phyloP scores from a whole-genome alignment of 306 rosid species.

The Prunus campanulata region DNA sequence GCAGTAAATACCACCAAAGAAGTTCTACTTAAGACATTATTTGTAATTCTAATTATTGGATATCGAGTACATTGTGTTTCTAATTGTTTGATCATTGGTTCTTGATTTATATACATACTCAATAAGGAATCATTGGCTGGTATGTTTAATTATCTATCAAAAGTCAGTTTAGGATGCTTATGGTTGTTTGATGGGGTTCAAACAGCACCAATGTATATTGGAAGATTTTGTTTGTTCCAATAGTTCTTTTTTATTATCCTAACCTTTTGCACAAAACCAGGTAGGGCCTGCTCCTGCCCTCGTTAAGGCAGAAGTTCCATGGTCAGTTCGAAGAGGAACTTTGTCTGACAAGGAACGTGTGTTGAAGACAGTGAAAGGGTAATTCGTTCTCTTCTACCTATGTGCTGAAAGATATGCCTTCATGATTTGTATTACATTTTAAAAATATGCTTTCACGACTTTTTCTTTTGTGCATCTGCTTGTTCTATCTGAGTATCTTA shows the following conservation, averaged over 20 bases:
- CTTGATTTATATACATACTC: too few species aligned
- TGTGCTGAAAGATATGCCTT: not conserved
- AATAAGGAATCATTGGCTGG: too few species aligned
- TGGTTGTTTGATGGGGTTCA: too few species aligned
- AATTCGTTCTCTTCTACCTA: not conserved
- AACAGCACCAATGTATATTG: not conserved
- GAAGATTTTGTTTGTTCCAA: not conserved
- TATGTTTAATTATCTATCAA: too few species aligned
- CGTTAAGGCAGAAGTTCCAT: conserved; percentile 41
- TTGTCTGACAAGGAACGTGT: conserved; percentile 43
- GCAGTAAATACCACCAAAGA: not conserved
- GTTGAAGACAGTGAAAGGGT: conserved; percentile 46
- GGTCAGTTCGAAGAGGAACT: conserved; percentile 39
- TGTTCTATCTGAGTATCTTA: not conserved
- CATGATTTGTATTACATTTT: not conserved
- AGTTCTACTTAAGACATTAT: not conserved
- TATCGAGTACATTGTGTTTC: not conserved
- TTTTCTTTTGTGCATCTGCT: not conserved
- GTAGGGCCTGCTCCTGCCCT: conserved; percentile 31
- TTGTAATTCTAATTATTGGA: not conserved
- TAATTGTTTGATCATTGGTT: too few species aligned
- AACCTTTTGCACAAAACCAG: conserved; percentile 17
- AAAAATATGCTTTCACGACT: not conserved
- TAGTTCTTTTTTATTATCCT: not conserved
- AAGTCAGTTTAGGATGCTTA: too few species aligned